Evolutionary conservation across 2,329 filamentous ascomycete species (phyloP), one percentile per base, ranked within the genome.

Genomic region (Magnaporthiopsis poae): DNA sequence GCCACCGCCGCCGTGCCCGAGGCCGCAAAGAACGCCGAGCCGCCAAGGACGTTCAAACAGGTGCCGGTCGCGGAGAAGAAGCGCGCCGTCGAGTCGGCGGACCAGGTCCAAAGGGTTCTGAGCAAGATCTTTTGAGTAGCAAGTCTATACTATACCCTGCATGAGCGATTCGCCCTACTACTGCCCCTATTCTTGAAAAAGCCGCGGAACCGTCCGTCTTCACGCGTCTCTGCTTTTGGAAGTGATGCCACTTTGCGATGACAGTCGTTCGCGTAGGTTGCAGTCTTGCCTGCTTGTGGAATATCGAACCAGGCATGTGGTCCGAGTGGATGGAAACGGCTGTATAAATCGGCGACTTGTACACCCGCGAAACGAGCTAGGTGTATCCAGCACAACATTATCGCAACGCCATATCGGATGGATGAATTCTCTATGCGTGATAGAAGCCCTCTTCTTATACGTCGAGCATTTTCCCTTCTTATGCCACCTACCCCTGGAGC

Each of bases 41-140:
- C 36, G 27, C 27, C 75, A 71, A 79, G 82, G 69, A 84, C 86
- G 36, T 92, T 92, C 75, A 87, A 84, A 75, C 90, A 92, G 78
- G 86, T 85, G 67, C 77, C 83, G 67, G 78, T 87, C 69, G 86
- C 82, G 66, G 78, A 78, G 68, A 86, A 84, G 75, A 78, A 72
- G 61, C 75, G 75, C 63, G 74, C 74, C 13, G 77, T 76, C 64
- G 77, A 80, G 65, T 84, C 85, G 72, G 79, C 83, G 2, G 85
- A 85, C 39, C 79, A 82, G 66, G 83, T 88, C 11, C 82, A 84
- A 71, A 81, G 84, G 70, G 84, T 88, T 61, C 73, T 88, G 70
- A 87, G 84, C 78, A 88, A 86, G 76, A 88, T 89, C 69, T 89
- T 89, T 71, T 89, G 74, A 73, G 60, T 27, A 5, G n/a, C 67